A percentile compares a stretch with the other conserved stretches of the same genome.
These are phyloP conservation scores for Globisporangium radiosum DNA, from an alignment of 352 stramenopile genomes.

Conservation along the genomic window DNA sequence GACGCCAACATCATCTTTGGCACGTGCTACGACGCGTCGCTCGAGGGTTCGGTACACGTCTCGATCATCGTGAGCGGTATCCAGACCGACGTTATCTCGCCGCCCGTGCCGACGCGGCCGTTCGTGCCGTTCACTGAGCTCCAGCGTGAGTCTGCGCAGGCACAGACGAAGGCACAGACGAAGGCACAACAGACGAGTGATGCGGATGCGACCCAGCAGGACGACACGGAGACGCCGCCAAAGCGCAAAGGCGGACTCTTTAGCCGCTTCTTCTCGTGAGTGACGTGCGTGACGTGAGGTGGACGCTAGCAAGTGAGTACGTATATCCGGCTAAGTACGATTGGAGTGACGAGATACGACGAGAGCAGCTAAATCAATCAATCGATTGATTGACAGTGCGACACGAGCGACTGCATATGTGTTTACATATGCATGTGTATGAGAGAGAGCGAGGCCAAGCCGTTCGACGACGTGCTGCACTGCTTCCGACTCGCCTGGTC, in stretches of 20 bases:
- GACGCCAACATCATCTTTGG: constrained; percentile 89
- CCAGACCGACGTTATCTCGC: constrained; percentile 79
- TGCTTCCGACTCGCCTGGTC: no score
- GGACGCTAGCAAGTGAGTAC: background rate
- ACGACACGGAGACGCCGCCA: background rate
- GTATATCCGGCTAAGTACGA: background rate
- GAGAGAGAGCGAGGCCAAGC: no score
- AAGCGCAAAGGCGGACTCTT: constrained; percentile 46
- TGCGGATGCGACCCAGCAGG: constrained; percentile 13
- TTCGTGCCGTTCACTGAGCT: constrained; percentile 39
- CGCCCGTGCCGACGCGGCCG: constrained; percentile 44
- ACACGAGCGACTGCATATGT: no score
- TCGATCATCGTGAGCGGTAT: constrained; percentile 88
- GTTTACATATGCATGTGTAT: no score
- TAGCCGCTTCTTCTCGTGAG: constrained; percentile 55
- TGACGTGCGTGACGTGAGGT: constrained; percentile 7
- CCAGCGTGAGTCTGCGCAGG: constrained; percentile 24
- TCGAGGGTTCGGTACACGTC: constrained; percentile 76
- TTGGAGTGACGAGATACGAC: no score
- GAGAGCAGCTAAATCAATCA: no score
- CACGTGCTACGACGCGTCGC: constrained; percentile 80
- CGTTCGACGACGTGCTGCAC: no score
- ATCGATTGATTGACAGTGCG: no score
- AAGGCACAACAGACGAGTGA: constrained; percentile 4
- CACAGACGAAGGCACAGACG: constrained; percentile 6